Evolutionary conservation across 371 early-diverging fungal species (phyloP), one percentile per base, ranked within the genome.

Genomic region (Agmasoma carcini): DNA sequence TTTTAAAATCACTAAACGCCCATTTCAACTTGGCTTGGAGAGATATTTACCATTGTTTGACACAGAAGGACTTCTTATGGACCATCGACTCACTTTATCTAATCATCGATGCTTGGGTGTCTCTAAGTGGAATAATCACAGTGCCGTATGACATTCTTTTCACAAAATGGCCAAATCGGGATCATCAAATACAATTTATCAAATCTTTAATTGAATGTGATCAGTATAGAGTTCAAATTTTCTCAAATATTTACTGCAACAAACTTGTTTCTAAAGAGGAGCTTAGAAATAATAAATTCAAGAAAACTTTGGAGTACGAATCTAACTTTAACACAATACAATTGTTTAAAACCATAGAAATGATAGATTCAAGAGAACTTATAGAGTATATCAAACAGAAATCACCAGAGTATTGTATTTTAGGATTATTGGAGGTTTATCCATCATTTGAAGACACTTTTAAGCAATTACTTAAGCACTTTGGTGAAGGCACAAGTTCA

Each of bases 131-230:
- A 22, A 59, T 40, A 29, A 71, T 46, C 17, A 71, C 68, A 23
- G 64, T 71, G 17, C 71, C 71, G 6, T 71, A 61, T 46, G 49
- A 65, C 39, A 51, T 68, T 31, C 65, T 71, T 34, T 68, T 71
- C 54, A 53, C 43, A 25, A 56, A 29, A 39, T 61, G 61, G 67
- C 59, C 59, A 19, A 65, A 65, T 38, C 19, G 52, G n/a, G 44
- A 11, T 4, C n/a, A 57, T 40, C 62, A 61, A 38, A 49, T 55
- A 19, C 23, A 55, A 26, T 70, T 70, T 61, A 19, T 63, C 14
- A 57, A 47, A 20, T 22, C 52, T 25, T 25, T 66, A 30, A 60
- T 70, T 19, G 54, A 58, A 27, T 49, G 61, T 38, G 59, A 53
- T 30, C 55, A 49, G 19, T 54, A 31, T 17, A 62, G 41, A n/a